Base-by-base conservation (phyloP, 805 yeast genomes). In the Saturnispora sanitii region DNA sequence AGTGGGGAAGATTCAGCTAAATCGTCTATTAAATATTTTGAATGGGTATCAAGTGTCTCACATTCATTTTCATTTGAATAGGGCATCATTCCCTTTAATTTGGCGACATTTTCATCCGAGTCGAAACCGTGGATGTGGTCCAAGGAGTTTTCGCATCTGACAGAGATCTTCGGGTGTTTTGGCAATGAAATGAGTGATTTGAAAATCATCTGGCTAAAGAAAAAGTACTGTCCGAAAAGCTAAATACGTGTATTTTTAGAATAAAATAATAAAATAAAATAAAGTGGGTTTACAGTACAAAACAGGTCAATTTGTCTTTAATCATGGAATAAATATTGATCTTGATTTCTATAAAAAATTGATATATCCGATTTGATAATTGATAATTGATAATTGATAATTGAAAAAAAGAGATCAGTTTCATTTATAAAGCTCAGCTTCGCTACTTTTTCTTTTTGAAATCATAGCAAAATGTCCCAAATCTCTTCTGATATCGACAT, bases 1-100 rank as follows among this genome's bases (percentile, higher is more conserved):
- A 45, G 13, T 19, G 46, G 43, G 2, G 48, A 45, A 11, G 18
- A 33, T 11, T 36, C 20, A 27, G 18, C 17, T 7, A 23, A 7
- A 7, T 23, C 38, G 12, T 35, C 28, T 8, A 21, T 13, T 3
- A 25, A 15, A 3, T 7, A 1, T 19, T 32, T 11, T 8, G 19
- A 13, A 3, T 15, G 12, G 13, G n/a, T 17, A 12, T 32, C 35
- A 2, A 15, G 8, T 6, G 11, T n/a, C 9, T 16, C 12, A 4
- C 15, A 8, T n/a, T n/a, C 15, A n/a, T 29, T 19, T 16, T 6
- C 17, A 6, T 23, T 4, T n/a, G 4, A 12, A 20, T 17, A 4
- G 4, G 27, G 12, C 11, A n/a, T 21, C 18, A 20, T 25, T 16
- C 29, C 15, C 30, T 18, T 36, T 1, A 36, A 25, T 8, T 8